phyloP scores from a whole-genome alignment of 495 filamentous ascomycete species.

The Penicillium odoratum region DNA sequence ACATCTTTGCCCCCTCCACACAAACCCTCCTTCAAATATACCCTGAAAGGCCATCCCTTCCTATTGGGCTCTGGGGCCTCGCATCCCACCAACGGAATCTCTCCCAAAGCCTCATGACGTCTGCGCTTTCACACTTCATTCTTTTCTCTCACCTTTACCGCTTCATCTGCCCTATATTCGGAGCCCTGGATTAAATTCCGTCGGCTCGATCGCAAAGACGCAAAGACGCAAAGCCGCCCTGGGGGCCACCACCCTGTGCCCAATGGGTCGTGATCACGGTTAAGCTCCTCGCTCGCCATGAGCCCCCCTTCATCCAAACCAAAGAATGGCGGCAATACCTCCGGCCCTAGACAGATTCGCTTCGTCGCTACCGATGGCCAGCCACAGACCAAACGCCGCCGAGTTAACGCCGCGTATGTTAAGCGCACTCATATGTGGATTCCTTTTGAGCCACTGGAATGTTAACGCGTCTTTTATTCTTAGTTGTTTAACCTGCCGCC shows the following conservation, averaged over 20 bases:
- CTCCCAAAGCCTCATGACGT: conserved; percentile 5
- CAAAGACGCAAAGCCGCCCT: background rate
- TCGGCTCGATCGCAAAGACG: conserved; percentile 5
- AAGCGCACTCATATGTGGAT: conserved; percentile 6
- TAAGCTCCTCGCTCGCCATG: conserved; percentile 46
- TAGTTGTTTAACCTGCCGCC: conserved; percentile 77
- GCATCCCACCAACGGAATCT: conserved; percentile 1
- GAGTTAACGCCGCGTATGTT: conserved; percentile 78
- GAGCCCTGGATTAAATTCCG: conserved; percentile 9
- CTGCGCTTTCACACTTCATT: conserved; percentile 11
- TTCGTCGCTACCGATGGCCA: conserved; percentile 82
- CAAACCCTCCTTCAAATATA: background rate
- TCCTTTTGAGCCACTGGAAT: conserved; percentile 12
- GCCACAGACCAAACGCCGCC: conserved; percentile 74
- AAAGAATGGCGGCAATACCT: conserved; percentile 40
- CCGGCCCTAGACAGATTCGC: conserved; percentile 57
- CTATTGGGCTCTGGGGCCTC: conserved; percentile 23
- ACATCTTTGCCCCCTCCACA: background rate
- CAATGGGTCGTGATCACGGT: conserved; percentile 45
- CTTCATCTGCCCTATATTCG: conserved; percentile 16
- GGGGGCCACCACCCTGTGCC: conserved; percentile 16
- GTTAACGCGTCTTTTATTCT: conserved; percentile 14
- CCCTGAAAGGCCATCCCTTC: conserved; percentile 14
- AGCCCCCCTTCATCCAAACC: conserved; percentile 47
- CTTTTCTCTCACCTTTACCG: conserved; percentile 14